A percentile compares a stretch with the other conserved stretches of the same genome.
Conservation (phyloP, 257 asterid genomes). For the Coffea canephora region DNA sequence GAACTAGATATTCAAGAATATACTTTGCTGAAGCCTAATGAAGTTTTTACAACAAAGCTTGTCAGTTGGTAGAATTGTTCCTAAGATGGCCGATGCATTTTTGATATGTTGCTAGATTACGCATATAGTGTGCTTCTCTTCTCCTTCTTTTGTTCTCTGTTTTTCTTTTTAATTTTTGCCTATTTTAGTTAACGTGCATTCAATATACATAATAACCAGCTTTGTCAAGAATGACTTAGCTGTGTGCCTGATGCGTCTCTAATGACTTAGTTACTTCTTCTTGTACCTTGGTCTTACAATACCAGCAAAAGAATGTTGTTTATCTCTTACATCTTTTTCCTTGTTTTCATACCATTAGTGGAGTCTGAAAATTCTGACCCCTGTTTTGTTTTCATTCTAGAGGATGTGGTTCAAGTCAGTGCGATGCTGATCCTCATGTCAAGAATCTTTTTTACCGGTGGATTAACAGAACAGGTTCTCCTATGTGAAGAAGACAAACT, state of each 20-base stretch:
- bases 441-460: background rate
- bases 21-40: background rate
- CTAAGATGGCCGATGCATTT: background rate
- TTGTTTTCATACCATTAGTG: background rate
- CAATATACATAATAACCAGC: background rate
- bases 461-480: background rate
- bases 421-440: background rate
- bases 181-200: background rate
- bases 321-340: background rate
- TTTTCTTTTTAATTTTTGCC: background rate
- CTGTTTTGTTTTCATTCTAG: background rate
- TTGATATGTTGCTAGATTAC: background rate
- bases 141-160: background rate
- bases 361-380: background rate
- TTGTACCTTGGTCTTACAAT: too few relatives aligned
- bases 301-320: background rate
- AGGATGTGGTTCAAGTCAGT: background rate
- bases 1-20: background rate
- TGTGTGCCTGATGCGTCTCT: background rate
- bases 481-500: background rate
- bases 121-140: background rate
- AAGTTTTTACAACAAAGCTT: background rate
- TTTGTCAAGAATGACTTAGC: background rate
- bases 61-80: background rate
- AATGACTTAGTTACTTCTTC: too few relatives aligned